Evolutionary conservation across 2,329 filamentous ascomycete species (phyloP), one percentile per base, ranked within the genome.

Genomic region (Hypoxylon sp.): DNA sequence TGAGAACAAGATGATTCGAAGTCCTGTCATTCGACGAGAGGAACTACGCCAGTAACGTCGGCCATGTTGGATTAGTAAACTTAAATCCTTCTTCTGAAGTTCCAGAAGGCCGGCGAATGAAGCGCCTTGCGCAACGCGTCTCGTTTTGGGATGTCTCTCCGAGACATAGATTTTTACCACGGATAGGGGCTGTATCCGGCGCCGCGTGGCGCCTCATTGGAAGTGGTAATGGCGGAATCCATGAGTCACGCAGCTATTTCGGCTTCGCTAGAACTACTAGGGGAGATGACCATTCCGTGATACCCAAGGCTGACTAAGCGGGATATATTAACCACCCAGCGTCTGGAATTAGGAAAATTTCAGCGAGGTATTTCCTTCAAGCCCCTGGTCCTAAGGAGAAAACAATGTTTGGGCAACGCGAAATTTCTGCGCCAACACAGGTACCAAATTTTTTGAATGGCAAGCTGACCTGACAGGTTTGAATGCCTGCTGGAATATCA

Each of bases 291-390:
- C 36, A 53, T 46, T 57, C 43, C 51, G 51, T 60, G 51, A 69
- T 65, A 69, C 57, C 32, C n/a, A 46, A 17, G 11, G 68, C 65
- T 71, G 65, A 71, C 65, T 69, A 66, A 71, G 65, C 60, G 25
- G 25, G 10, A 38, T 64, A 60, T 66, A 63, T 57, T 30, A 50
- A 14, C 13, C 56, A 45, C 38, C 25, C 34, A 61, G 50, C 58
- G 61, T 41, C 21, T 46, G 48, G 55, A 13, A n/a, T 17, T 23
- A 55, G 46, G 51, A 51, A 28, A 21, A 36, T 38, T 23, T 28
- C 51, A 25, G 43, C 45, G 53, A 45, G 28, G 25, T n/a, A 48
- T 57, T 46, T 36, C 36, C 30, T n/a, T 36, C 34, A 25, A 11
- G 13, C 36, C 21, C 30, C 19, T 38, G 14, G 6, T 19, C 13